Base-by-base conservation (phyloP, 805 yeast genomes). In the Candida alai region DNA sequence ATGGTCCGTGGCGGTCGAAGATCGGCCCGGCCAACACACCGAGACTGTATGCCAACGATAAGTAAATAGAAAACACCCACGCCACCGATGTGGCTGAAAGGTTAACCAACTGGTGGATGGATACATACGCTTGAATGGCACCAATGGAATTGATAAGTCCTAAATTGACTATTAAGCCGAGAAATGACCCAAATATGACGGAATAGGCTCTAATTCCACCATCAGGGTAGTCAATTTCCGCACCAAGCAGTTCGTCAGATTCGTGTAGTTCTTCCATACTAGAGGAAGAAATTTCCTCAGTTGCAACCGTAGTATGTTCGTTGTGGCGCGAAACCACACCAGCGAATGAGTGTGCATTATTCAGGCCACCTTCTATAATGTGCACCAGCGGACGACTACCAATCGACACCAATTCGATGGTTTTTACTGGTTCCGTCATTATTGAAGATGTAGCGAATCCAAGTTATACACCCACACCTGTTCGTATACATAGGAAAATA, bases 1-100 rank as follows among this genome's bases (percentile, higher is more conserved):
- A 60, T 4, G 78, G 63, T 4, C 89, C 89, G 36, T 70, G 70
- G 35, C 73, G 58, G 51, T 83, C 89, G 51, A 81, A 83, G 17
- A 76, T 58, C 8, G 78, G 73, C 2, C 84, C 88, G 7, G 73
- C 65, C 18, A 76, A 53, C 20, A 76, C 60, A 5, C 77, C 72
- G 2, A 71, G 59, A 10, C 66, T 52, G 46, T 71, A 76, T 8
- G 73, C 60, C 19, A 78, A 50, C 20, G 73, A 68, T 37, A 72
- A 52, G 50, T 67, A 74, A 18, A 80, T 52, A 1, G 86, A 78
- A 44, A 80, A 80, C 19, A 80, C 70, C 85, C 86, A 78, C 1
- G 83, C 71, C 4, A 77, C 63, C 2, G 73, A 55, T 2, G 80
- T 66, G 2, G 74, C 60, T 4, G 66, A 51, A 5, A 60, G 56